Evolutionary conservation across 1,284 basidiomycete genomes (phyloP).

Genomic region (Coniferiporia sulphurascens): DNA sequence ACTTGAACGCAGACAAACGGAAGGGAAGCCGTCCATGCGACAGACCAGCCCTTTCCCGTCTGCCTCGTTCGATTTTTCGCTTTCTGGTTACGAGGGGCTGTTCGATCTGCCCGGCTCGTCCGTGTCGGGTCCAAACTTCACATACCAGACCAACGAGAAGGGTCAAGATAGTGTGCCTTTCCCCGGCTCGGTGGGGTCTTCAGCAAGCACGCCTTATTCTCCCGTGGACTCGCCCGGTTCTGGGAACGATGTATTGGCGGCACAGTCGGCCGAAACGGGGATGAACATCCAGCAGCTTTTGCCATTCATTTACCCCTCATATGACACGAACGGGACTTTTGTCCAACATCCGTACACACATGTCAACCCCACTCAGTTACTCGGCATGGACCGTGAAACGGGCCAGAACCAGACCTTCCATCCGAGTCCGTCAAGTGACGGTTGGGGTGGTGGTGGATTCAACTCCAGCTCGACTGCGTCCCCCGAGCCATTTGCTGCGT

Average conservation of each 20-base stretch:
- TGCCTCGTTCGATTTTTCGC: slow-evolving; percentile 74
- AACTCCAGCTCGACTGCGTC: slow-evolving; percentile 65
- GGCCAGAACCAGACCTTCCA: slow-evolving; percentile 51
- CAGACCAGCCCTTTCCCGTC: slow-evolving; percentile 59
- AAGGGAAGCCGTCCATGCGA: slow-evolving; percentile 27
- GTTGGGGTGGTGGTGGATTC: slow-evolving; percentile 59
- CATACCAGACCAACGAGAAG: slow-evolving; percentile 14
- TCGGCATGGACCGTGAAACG: slow-evolving; percentile 40
- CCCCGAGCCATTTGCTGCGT: slow-evolving; percentile 67
- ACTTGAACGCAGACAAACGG: slow-evolving; percentile 24
- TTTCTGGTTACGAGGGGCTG: slow-evolving; percentile 58
- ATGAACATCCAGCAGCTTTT: slow-evolving; percentile 51
- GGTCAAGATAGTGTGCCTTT: slow-evolving; percentile 8
- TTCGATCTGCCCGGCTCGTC: slow-evolving; percentile 41
- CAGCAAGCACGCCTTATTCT: slow-evolving; percentile 14
- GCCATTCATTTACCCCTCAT: slow-evolving; percentile 42
- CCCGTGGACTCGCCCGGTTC: slow-evolving; percentile 14
- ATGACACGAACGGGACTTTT: slow-evolving; percentile 23
- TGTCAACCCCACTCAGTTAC: slow-evolving; percentile 75
- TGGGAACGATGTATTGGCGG: slow-evolving; percentile 44
- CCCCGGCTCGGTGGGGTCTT: slow-evolving; percentile 7
- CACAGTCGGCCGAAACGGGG: slow-evolving; percentile 42
- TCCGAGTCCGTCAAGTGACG: slow-evolving; percentile 75
- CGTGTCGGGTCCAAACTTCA: slow-evolving; percentile 8
- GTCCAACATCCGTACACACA: slow-evolving; percentile 66